These are phyloP conservation scores for Russula ochroleuca DNA, from an alignment of 768 basidiomycete genomes.

Conservation along the genomic window DNA sequence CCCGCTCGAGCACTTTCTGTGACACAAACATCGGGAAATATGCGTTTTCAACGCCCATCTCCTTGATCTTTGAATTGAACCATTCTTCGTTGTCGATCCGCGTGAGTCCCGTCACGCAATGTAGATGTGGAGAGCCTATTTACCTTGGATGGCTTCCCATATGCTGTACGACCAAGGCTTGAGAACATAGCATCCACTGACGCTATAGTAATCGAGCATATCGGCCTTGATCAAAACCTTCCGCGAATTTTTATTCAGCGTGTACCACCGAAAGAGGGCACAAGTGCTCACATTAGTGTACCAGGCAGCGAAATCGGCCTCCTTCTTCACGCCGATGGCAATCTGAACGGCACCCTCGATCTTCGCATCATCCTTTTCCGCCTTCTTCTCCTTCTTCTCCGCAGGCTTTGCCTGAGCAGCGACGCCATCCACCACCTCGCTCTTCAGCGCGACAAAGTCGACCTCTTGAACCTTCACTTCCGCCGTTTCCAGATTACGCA, in stretches of 20 bases:
- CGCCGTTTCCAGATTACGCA: slow-evolving; percentile 65
- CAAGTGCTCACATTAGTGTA: slow-evolving; percentile 73
- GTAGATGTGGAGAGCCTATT: slow-evolving; percentile 28
- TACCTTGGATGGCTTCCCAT: slow-evolving; percentile 94
- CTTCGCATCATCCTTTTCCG: slow-evolving; percentile 68
- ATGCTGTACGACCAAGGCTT: slow-evolving; percentile 97
- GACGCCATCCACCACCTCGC: slow-evolving; percentile 39
- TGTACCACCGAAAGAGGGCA: neutral
- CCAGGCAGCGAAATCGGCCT: slow-evolving; percentile 91
- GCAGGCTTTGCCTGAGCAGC: slow-evolving; percentile 36
- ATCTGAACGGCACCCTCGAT: slow-evolving; percentile 88
- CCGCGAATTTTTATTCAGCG: slow-evolving; percentile 26
- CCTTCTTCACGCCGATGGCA: slow-evolving; percentile 93
- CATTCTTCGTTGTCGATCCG: slow-evolving; percentile 51
- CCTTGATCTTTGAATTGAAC: slow-evolving; percentile 92
- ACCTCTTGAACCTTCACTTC: slow-evolving; percentile 63
- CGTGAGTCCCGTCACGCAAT: neutral
- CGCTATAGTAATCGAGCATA: slow-evolving; percentile 98
- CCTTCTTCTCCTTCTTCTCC: slow-evolving; percentile 35
- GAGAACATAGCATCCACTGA: slow-evolving; percentile 98
- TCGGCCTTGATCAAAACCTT: slow-evolving; percentile 97
- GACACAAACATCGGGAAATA: slow-evolving; percentile 99
- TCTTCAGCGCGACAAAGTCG: slow-evolving; percentile 63
- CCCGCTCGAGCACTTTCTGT: slow-evolving; percentile 83
- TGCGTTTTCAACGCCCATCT: slow-evolving; percentile 91